phyloP scores from a whole-genome alignment of 208 protist species.

The Polymyxa betae region DNA sequence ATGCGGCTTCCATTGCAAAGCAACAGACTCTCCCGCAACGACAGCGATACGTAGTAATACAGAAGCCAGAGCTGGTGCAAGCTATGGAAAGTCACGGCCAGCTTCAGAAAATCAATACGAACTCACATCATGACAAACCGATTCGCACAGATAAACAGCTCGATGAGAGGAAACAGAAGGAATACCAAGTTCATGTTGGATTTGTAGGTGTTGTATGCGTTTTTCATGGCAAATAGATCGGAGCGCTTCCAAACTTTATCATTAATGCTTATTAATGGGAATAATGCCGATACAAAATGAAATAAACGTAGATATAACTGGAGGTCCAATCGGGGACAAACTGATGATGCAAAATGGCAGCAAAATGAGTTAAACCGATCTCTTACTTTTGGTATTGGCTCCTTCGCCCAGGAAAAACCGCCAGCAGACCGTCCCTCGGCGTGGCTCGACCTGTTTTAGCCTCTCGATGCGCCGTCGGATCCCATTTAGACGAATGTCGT shows the following conservation, averaged over 20 bases:
- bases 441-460: background rate
- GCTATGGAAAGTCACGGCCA: background rate
- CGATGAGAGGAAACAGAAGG: background rate
- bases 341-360: no score
- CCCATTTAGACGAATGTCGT: background rate
- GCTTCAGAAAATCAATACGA: background rate
- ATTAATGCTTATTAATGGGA: background rate
- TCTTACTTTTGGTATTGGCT: constrained; percentile 35
- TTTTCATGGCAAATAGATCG: constrained; percentile 41
- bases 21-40: constrained; percentile 33
- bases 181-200: background rate
- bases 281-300: background rate
- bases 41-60: constrained; percentile 48
- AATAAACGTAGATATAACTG: background rate
- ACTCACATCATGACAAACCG: constrained; percentile 11
- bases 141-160: background rate
- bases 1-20: constrained; percentile 40
- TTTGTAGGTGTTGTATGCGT: constrained; percentile 50
- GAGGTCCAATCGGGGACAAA: no score
- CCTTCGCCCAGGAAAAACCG: constrained; percentile 20
- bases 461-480: background rate
- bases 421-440: background rate
- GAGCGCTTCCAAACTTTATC: constrained; percentile 46
- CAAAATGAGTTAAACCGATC: background rate
- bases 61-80: constrained; percentile 49